Evolutionary conservation across 176 grass and related monocot species (phyloP), one percentile per base, ranked within the genome.

Genomic region (Oryza meridionalis): DNA sequence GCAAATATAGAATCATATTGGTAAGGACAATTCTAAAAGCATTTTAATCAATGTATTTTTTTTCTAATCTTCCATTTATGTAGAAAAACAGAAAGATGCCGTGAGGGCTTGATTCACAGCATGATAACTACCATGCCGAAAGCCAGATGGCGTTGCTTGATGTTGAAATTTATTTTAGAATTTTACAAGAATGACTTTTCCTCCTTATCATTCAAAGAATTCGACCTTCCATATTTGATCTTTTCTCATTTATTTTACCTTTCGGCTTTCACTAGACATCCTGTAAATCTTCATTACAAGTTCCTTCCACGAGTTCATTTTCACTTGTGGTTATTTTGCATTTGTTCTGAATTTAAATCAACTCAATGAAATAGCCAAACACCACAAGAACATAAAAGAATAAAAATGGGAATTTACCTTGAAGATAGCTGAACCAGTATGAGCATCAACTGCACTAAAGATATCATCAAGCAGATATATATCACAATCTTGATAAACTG

Each of bases 401-500:
- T n/a, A 42, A 16, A 62, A 61, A 24, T 81, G 47, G 29, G 2
- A 27, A 63, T 46, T 76, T 70, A 94, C 92, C 89, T 72, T 91
- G 47, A 94, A 91, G 76, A 91, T 91, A 77, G 88, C 37, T n/a
- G 92, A 94, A 38, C 92, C 92, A 69, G 92, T 94, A 69, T 94
- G 92, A 76, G 89, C 92, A 85, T 94, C 92, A 40, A 94, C 92
- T 21, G 92, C 89, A 11, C 92, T 94, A 32, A 94, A 94, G 58
- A 94, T 86, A 64, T 94, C 92, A 79, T 94, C 92, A 22, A 94
- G 92, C 58, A 94, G 92, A 74, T 91, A 94, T 88, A 94, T 80
- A 71, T 94, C 89, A 2, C 86, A 89, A 17, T 94, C 92, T 81
- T 94, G 92, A 65, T 94, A 94, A 44, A 94, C 87, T 62, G 89